Conservation (phyloP, 371 early-diverging fungal genomes). For the Lichtheimia ramosa region DNA sequence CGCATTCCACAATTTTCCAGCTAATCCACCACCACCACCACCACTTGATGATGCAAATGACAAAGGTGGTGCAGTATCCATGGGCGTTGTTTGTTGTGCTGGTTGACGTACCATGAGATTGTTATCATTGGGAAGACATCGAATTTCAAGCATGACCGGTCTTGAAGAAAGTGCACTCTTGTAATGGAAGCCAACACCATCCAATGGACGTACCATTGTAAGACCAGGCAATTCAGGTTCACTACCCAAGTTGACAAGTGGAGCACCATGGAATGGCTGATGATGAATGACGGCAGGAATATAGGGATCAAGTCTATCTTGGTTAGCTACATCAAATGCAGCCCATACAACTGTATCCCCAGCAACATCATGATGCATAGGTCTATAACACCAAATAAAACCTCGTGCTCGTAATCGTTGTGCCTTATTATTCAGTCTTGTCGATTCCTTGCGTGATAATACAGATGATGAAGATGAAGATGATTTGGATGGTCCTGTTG, state of each 20-base stretch:
- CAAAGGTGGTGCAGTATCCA: slow-evolving; percentile 1
- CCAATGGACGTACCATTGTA: slow-evolving; percentile 10
- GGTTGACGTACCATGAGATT: slow-evolving; percentile 10
- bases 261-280: slow-evolving; percentile 4
- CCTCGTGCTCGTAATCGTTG: slow-evolving; percentile 5
- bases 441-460: slow-evolving; percentile 12
- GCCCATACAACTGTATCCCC: slow-evolving; percentile 11
- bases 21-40: neutral
- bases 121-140: slow-evolving; percentile 7
- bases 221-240: slow-evolving; percentile 12
- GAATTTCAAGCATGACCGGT: slow-evolving; percentile 6
- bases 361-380: slow-evolving; percentile 1
- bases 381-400: slow-evolving; percentile 24
- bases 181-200: slow-evolving; percentile 9
- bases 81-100: neutral
- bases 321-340: slow-evolving; percentile 19
- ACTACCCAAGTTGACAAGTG: neutral
- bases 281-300: slow-evolving; percentile 8
- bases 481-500: neutral
- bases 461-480: neutral
- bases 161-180: neutral
- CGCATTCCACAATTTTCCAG: slow-evolving; percentile 3
- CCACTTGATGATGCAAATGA: slow-evolving; percentile 1
- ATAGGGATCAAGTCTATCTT: slow-evolving; percentile 11
- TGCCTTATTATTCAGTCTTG: slow-evolving; percentile 3